Conservation (phyloP, 1,284 basidiomycete species). For the Sphaerobolus stellatus region DNA sequence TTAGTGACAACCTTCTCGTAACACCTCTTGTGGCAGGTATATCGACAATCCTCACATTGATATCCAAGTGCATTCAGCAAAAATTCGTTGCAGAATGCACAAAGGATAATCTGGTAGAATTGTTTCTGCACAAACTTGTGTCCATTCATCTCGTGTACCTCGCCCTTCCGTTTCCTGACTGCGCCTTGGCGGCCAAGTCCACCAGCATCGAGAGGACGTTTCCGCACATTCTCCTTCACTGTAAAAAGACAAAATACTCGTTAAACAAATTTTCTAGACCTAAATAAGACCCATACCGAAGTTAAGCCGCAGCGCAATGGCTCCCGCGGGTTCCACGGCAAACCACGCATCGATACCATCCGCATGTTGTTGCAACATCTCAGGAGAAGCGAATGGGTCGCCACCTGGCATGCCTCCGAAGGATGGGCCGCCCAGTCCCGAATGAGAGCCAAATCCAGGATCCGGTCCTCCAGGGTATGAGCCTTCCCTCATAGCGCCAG, state of each 20-base stretch:
- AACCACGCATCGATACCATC: conserved; percentile 98
- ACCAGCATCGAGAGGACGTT: conserved; percentile 87
- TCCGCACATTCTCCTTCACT: conserved; percentile 97
- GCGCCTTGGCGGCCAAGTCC: conserved; percentile 88
- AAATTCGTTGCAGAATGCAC: conserved; percentile 97
- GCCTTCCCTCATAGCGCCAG: conserved; percentile 63
- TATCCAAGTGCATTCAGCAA: conserved; percentile 96
- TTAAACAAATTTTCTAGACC: conserved; percentile 14
- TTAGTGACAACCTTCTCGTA: conserved; percentile 99
- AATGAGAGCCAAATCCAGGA: conserved; percentile 3
- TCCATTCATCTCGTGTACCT: conserved; percentile 99
- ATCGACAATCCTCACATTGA: conserved; percentile 99
- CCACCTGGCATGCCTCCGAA: conserved; percentile 38
- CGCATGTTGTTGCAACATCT: conserved; percentile 24
- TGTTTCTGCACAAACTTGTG: conserved; percentile 97
- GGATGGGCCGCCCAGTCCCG: conserved; percentile 32
- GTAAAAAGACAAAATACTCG: conserved; percentile 15
- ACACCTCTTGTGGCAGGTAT: conserved; percentile 99
- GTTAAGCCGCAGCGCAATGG: conserved; percentile 81
- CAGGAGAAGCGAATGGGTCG: neutral
- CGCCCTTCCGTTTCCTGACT: conserved; percentile 95
- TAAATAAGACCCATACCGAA: conserved; percentile 65
- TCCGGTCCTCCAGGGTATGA: conserved; percentile 12
- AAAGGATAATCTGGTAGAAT: conserved; percentile 98
- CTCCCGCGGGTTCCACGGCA: conserved; percentile 96